phyloP scores from a whole-genome alignment of 2,329 filamentous ascomycete genomes.

The Allantophomopsis cytisporea region DNA sequence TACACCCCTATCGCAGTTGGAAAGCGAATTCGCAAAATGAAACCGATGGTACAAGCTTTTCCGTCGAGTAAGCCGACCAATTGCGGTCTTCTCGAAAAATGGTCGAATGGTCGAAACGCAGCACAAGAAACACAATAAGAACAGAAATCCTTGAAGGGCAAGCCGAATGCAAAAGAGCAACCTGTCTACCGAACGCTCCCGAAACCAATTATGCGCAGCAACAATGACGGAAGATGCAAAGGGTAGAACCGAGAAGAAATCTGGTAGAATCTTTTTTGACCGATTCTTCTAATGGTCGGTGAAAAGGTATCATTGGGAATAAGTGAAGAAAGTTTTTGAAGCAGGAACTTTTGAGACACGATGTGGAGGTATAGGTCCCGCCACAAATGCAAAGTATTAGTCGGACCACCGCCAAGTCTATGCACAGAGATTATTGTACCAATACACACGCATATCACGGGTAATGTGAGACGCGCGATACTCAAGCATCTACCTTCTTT shows the following conservation, averaged over 20 bases:
- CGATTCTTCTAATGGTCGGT: slow-evolving; percentile 8
- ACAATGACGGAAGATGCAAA: slow-evolving; percentile 10
- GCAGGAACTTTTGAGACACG: slow-evolving; percentile 21
- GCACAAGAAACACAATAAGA: slow-evolving; percentile 9
- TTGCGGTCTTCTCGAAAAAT: slow-evolving; percentile 1
- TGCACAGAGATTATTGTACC: slow-evolving; percentile 28
- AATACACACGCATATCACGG: slow-evolving; percentile 21
- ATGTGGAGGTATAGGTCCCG: slow-evolving; percentile 10
- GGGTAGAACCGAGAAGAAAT: slow-evolving; percentile 11
- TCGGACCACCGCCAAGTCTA: slow-evolving; percentile 25
- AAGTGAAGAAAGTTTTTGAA: slow-evolving; percentile 27
- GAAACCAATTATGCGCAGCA: slow-evolving; percentile 14
- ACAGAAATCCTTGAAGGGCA: slow-evolving; percentile 11
- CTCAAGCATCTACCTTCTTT: slow-evolving; percentile 33
- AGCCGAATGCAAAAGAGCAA: slow-evolving; percentile 12
- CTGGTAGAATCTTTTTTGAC: slow-evolving; percentile 13
- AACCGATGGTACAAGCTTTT: not conserved
- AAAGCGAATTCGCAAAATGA: not conserved
- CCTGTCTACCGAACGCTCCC: slow-evolving; percentile 16
- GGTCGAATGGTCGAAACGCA: slow-evolving; percentile 4
- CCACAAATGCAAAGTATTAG: slow-evolving; percentile 26
- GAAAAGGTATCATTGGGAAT: slow-evolving; percentile 28
- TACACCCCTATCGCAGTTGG: slow-evolving; percentile 1
- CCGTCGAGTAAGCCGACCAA: slow-evolving; percentile 1
- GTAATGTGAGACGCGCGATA: slow-evolving; percentile 9